Evolutionary conservation across 108 stramenopile species (phyloP).

Genomic region (Nitzschia palea): DNA sequence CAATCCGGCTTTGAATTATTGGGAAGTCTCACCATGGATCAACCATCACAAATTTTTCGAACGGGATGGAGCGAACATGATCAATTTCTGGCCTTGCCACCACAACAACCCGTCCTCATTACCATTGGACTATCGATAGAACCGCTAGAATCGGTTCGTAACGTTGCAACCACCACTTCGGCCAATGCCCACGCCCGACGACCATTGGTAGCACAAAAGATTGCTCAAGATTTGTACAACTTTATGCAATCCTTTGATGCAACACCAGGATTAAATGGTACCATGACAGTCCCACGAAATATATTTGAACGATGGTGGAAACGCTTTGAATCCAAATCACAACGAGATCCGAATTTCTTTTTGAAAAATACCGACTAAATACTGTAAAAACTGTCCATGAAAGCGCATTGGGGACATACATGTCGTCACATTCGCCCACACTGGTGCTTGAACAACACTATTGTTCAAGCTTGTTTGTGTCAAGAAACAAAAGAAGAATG

Average conservation of each 20-base stretch:
- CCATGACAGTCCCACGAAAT: slow-evolving; percentile 79
- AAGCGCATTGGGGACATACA: no score
- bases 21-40: slow-evolving; percentile 51
- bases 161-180: slow-evolving; percentile 36
- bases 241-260: slow-evolving; percentile 81
- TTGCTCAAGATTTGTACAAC: slow-evolving; percentile 76
- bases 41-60: slow-evolving; percentile 72
- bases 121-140: slow-evolving; percentile 80
- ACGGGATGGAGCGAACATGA: slow-evolving; percentile 80
- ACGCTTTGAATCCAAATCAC: slow-evolving; percentile 70
- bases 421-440: no score
- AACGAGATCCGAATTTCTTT: slow-evolving; percentile 82
- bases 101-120: slow-evolving; percentile 38
- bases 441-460: no score
- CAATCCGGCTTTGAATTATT: slow-evolving; percentile 78
- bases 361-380: slow-evolving; percentile 44
- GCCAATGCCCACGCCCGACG: slow-evolving; percentile 20
- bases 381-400: not conserved
- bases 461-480: no score
- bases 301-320: slow-evolving; percentile 86
- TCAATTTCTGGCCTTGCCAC: slow-evolving; percentile 36
- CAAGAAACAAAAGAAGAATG: no score
- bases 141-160: slow-evolving; percentile 61
- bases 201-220: slow-evolving; percentile 80
- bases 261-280: slow-evolving; percentile 34